These are phyloP conservation scores for Jaltomata sinuosa DNA, from an alignment of 257 asterid genomes.

Conservation along the genomic window DNA sequence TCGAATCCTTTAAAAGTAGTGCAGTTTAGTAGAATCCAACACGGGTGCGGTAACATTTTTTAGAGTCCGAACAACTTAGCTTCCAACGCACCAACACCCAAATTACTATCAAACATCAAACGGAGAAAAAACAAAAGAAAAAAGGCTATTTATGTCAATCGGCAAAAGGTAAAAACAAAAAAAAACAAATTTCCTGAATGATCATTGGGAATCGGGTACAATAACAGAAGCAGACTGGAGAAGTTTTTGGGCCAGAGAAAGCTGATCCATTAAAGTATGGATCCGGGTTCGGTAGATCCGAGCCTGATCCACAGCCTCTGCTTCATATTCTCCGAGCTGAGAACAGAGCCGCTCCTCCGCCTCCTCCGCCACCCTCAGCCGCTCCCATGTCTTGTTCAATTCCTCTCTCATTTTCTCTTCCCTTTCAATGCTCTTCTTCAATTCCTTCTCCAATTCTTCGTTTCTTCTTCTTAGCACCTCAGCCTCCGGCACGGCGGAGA, in stretches of 20 bases:
- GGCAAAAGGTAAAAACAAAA: neutral
- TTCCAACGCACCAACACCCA: neutral
- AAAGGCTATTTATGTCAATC: neutral
- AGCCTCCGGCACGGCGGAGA: conserved; percentile 3
- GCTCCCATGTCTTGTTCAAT: conserved; percentile 21
- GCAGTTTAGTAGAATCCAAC: too few species aligned
- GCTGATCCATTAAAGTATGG: conserved; percentile 33
- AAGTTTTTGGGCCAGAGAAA: conserved; percentile 27
- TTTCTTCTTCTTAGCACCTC: conserved; percentile 48
- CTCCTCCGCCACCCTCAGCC: conserved; percentile 74
- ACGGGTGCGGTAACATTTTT: too few species aligned
- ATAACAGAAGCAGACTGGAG: conserved; percentile 16
- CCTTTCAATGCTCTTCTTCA: conserved; percentile 43
- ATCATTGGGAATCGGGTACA: conserved; percentile 8
- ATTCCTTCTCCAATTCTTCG: conserved; percentile 59
- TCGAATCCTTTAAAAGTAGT: too few species aligned
- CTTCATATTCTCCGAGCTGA: conserved; percentile 83
- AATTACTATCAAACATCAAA: neutral
- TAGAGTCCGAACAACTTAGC: too few species aligned
- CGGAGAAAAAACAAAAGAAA: neutral
- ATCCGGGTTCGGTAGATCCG: conserved; percentile 32
- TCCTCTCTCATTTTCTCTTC: conserved; percentile 55
- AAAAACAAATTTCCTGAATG: neutral
- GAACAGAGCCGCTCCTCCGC: conserved; percentile 82
- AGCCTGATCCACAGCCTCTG: conserved; percentile 65